phyloP scores from a whole-genome alignment of 2,329 filamentous ascomycete genomes.

The Fusarium equiseti region DNA sequence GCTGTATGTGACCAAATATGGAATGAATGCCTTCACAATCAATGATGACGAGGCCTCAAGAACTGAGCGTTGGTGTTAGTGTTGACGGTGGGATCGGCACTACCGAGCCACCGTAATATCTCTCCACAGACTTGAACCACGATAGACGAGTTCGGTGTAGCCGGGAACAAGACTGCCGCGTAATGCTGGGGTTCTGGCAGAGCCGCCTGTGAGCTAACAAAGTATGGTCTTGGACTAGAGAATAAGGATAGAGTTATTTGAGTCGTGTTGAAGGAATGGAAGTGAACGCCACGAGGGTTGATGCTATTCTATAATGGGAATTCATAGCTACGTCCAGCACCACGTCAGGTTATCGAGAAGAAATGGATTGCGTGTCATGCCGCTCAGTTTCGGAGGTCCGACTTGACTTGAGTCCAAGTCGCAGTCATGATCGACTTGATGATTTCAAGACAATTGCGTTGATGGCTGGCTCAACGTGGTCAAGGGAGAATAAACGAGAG shows the following conservation, averaged over 20 bases:
- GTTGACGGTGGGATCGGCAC: conserved; percentile 9
- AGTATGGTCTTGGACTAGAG: conserved; percentile 17
- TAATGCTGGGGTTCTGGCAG: conserved; percentile 15
- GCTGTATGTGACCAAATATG: neutral
- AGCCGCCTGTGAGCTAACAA: neutral
- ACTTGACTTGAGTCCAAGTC: conserved; percentile 9
- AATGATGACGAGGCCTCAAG: conserved; percentile 6
- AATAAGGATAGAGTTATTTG: conserved; percentile 14
- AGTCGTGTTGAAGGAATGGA: conserved; percentile 26
- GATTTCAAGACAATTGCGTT: conserved; percentile 22
- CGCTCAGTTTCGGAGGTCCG: conserved; percentile 8
- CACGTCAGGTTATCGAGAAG: neutral
- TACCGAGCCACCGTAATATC: conserved; percentile 18
- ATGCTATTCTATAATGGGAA: neutral
- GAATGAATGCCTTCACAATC: neutral
- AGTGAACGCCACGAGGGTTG: conserved; percentile 18
- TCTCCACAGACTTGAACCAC: conserved; percentile 12
- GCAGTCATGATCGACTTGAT: conserved; percentile 5
- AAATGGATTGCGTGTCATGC: conserved; percentile 25
- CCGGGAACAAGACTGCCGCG: conserved; percentile 29
- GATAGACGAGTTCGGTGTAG: conserved; percentile 37
- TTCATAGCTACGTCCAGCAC: neutral
- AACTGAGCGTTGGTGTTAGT: neutral
- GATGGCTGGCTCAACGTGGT: conserved; percentile 15
- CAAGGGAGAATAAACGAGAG: conserved; percentile 12